phyloP scores from a whole-genome alignment of 1,284 basidiomycete species.

The Blastosporella zonata region DNA sequence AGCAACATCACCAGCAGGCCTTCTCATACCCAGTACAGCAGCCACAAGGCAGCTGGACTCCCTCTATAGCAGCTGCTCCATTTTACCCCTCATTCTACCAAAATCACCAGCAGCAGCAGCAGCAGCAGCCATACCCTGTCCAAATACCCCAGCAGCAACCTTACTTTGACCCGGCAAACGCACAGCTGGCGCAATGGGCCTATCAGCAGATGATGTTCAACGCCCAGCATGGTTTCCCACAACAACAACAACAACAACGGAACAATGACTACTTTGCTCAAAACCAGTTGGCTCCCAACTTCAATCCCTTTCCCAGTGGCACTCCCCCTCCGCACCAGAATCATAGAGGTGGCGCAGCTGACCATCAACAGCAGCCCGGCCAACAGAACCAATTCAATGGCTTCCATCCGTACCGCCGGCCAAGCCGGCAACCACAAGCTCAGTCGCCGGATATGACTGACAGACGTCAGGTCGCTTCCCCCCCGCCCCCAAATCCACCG shows the following conservation, averaged over 20 bases:
- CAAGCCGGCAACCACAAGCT: conserved; percentile 48
- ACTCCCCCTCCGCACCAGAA: conserved; percentile 62
- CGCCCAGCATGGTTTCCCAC: conserved; percentile 53
- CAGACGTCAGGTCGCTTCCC: conserved; percentile 39
- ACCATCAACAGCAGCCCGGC: conserved; percentile 41
- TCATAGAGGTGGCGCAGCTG: conserved; percentile 28
- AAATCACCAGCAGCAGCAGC: conserved; percentile 56
- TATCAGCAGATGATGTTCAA: conserved; percentile 86
- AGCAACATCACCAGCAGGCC: conserved; percentile 30
- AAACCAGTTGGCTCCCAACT: conserved; percentile 47
- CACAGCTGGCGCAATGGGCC: conserved; percentile 79
- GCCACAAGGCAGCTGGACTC: conserved; percentile 60
- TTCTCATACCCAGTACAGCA: conserved; percentile 46
- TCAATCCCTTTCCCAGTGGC: conserved; percentile 64
- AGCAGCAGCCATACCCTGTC: conserved; percentile 39
- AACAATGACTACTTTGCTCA: conserved; percentile 55
- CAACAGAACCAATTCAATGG: conserved; percentile 51
- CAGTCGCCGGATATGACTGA: conserved; percentile 37
- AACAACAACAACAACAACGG: conserved; percentile 39
- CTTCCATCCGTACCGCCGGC: conserved; percentile 81
- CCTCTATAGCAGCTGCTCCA: conserved; percentile 56
- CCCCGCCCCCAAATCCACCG: conserved; percentile 43
- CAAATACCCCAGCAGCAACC: conserved; percentile 47
- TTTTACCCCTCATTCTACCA: conserved; percentile 75
- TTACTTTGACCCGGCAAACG: conserved; percentile 73